Base-by-base conservation (phyloP, 2,329 filamentous ascomycete genomes). In the Trichoderma sp. region DNA sequence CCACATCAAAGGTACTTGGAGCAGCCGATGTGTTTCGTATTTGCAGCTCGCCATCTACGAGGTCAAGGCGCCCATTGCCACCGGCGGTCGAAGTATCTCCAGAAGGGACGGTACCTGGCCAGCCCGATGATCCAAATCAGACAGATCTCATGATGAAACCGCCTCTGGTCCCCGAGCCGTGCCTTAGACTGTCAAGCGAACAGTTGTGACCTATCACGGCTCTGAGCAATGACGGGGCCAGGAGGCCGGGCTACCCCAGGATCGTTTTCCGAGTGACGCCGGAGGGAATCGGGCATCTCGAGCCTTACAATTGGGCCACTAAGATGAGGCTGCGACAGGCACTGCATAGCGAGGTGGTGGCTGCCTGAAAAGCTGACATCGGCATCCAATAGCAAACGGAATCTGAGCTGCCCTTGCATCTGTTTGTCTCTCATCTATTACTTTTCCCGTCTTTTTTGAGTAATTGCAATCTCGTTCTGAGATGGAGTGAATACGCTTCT, bases 101-200 rank as follows among this genome's bases (percentile, higher is more conserved):
- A 32, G 50, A 22, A n/a, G n/a, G 45, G 48, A 35, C n/a, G 35
- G 65, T 52, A 54, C 54, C 17, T 29, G 25, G 53, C 48, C 4
- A n/a, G 10, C 12, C 25, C 59, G 66, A 65, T 60, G 66, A 68
- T 68, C 66, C 34, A 68, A 58, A 68, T 68, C 66, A 68, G 58
- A 68, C 66, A 68, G 59, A 64, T 68, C 60, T 64, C 52, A 58
- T 64, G 32, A 57, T 68, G 66, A 68, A 68, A 68, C 66, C 50
- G 50, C 59, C 66, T 59, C 52, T 32, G 66, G 59, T 52, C 60
- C 50, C 50, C 66, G 39, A 56, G 48, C 45, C 66, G 56, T 53
- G 56, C 56, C 54, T 54, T 63, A 29, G 19, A 53, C 34, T 29
- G 48, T 25, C 35, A 58, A 50, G 64, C 54, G 64, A 29, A 37